Evolutionary conservation across 2,329 filamentous ascomycete genomes (phyloP).

Genomic region (Colletotrichum sp.): DNA sequence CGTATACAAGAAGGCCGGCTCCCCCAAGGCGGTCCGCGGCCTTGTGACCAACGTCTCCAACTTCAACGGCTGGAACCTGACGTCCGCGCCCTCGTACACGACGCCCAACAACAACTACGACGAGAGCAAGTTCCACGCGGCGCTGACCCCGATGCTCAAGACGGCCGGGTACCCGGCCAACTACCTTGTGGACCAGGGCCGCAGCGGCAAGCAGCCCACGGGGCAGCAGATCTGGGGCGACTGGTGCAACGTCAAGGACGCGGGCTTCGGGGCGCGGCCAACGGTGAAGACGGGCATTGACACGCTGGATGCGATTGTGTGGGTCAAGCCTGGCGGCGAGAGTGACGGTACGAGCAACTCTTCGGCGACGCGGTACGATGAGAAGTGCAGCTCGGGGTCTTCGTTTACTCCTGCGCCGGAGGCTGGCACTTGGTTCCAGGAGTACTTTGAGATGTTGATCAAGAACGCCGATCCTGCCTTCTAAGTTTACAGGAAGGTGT

Average conservation of each 20-base stretch:
- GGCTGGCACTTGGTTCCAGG: constrained; percentile 72
- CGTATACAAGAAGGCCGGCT: constrained; percentile 36
- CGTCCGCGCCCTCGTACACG: constrained; percentile 29
- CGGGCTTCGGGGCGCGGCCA: constrained; percentile 59
- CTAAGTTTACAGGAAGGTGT: constrained; percentile 15
- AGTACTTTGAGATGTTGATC: constrained; percentile 63
- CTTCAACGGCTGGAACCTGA: constrained; percentile 32
- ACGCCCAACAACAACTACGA: constrained; percentile 16
- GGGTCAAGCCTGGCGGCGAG: constrained; percentile 62
- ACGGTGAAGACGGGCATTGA: constrained; percentile 55
- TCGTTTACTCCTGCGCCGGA: constrained; percentile 70
- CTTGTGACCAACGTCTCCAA: constrained; percentile 40
- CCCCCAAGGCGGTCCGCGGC: constrained; percentile 37
- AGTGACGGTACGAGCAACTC: constrained; percentile 37
- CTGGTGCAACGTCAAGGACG: constrained; percentile 63
- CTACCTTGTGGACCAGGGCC: constrained; percentile 23
- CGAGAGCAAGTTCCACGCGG: constrained; percentile 22
- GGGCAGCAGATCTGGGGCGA: constrained; percentile 58
- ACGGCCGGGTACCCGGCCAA: constrained; percentile 21
- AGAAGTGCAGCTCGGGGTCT: constrained; percentile 52
- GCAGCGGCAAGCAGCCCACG: constrained; percentile 48
- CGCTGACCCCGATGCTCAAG: constrained; percentile 17
- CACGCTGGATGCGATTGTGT: constrained; percentile 62
- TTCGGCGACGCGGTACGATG: constrained; percentile 48
- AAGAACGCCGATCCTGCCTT: constrained; percentile 62